Evolutionary conservation across 2,329 filamentous ascomycete genomes (phyloP).

Genomic region (Pseudogymnoascus verrucosus): DNA sequence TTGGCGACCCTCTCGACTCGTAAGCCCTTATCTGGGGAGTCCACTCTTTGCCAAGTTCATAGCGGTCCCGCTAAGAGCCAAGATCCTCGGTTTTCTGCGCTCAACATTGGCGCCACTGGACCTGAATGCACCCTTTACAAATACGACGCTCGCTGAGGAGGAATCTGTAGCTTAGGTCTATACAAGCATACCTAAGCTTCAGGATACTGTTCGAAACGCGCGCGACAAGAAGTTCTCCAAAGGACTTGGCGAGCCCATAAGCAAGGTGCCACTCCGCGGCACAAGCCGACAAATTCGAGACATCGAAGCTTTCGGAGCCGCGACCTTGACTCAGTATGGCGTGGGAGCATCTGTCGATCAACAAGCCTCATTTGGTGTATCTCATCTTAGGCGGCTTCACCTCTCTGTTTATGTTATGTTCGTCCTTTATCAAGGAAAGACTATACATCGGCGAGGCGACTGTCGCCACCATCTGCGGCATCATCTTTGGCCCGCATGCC

Average conservation of each 20-base stretch:
- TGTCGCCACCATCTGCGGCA: slow-evolving; percentile 77
- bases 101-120: slow-evolving; percentile 1
- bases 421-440: slow-evolving; percentile 94
- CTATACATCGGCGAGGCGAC: slow-evolving; percentile 98
- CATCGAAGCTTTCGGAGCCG: not conserved
- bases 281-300: slow-evolving; percentile 3
- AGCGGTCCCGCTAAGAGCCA: not conserved
- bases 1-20: not conserved
- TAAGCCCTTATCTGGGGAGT: not conserved
- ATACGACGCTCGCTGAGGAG: slow-evolving; percentile 1
- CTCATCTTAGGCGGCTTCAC: slow-evolving; percentile 98
- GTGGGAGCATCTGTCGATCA: slow-evolving; percentile 76
- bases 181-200: slow-evolving; percentile 1
- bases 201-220: not conserved
- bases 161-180: not conserved
- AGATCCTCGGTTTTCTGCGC: slow-evolving; percentile 2
- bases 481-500: slow-evolving; percentile 82
- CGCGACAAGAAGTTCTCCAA: not conserved
- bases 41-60: slow-evolving; percentile 8
- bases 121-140: slow-evolving; percentile 1
- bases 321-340: slow-evolving; percentile 48
- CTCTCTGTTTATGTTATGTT: slow-evolving; percentile 95
- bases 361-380: slow-evolving; percentile 94
- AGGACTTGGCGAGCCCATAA: not conserved
- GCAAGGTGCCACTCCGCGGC: slow-evolving; percentile 3